A percentile compares a stretch with the other conserved stretches of the same genome.
phyloP scores from a whole-genome alignment of 768 basidiomycete genomes.

The Paxillus involutus region DNA sequence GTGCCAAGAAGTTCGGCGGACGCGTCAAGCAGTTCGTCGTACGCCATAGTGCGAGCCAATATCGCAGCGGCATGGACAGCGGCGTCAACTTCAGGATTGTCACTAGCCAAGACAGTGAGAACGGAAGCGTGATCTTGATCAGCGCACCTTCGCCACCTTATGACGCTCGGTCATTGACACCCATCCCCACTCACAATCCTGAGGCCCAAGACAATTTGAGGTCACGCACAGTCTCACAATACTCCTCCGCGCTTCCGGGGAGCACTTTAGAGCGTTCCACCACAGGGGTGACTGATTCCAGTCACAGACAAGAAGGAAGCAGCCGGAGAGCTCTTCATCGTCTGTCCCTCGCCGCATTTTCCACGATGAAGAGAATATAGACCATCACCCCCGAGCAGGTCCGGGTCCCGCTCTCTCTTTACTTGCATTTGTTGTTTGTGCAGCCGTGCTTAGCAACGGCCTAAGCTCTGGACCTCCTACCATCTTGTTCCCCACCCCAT shows the following conservation, averaged over 20 bases:
- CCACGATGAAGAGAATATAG: slow-evolving; percentile 27
- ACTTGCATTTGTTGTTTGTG: not conserved
- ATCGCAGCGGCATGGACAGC: slow-evolving; percentile 20
- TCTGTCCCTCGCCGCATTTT: slow-evolving; percentile 32
- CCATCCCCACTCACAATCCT: slow-evolving; percentile 4
- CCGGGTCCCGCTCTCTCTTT: not conserved
- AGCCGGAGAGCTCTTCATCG: slow-evolving; percentile 26
- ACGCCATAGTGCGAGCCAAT: slow-evolving; percentile 8
- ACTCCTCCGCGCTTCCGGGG: slow-evolving; percentile 19
- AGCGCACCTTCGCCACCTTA: slow-evolving; percentile 29
- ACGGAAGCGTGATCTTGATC: slow-evolving; percentile 31
- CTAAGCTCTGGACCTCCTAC: not conserved
- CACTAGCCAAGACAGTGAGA: slow-evolving; percentile 28
- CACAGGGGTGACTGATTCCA: slow-evolving; percentile 5
- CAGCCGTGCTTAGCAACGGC: not conserved
- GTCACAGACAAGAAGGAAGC: slow-evolving; percentile 13
- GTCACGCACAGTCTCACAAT: slow-evolving; percentile 21
- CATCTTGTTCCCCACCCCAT: not conserved
- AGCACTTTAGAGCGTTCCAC: slow-evolving; percentile 10
- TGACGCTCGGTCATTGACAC: slow-evolving; percentile 7
- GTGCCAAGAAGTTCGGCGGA: slow-evolving; percentile 27
- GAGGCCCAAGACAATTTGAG: slow-evolving; percentile 8
- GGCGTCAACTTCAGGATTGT: slow-evolving; percentile 16
- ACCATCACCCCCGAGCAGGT: not conserved
- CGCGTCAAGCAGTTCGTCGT: slow-evolving; percentile 28